A percentile compares a stretch with the other conserved stretches of the same genome.
Conservation (phyloP, 768 basidiomycete species). For the Chalciporus pseudorubinellus region DNA sequence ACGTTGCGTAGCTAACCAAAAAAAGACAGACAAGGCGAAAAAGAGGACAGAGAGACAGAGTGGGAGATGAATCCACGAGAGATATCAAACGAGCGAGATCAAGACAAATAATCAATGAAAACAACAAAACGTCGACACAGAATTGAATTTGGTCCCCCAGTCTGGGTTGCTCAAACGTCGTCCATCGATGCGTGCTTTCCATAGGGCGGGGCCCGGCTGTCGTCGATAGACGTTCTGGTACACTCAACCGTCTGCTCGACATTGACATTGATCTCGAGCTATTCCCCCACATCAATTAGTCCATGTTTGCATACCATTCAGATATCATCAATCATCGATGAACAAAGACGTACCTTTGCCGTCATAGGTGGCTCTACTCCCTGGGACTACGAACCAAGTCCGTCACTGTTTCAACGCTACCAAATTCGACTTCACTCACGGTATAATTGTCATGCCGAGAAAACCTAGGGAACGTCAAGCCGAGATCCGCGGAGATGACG, state of each 20-base stretch:
- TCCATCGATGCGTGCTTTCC: no score
- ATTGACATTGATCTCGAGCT: background rate
- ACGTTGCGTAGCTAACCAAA: no score
- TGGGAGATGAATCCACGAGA: no score
- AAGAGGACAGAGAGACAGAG: no score
- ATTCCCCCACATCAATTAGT: background rate
- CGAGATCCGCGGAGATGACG: conserved; percentile 29
- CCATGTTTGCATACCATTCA: background rate
- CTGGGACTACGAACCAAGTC: conserved; percentile 7
- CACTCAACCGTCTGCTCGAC: background rate
- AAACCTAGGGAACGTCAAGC: conserved; percentile 24
- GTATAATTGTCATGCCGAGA: background rate
- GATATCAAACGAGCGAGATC: no score
- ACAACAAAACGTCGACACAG: no score
- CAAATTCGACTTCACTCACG: conserved; percentile 8
- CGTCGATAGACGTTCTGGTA: background rate
- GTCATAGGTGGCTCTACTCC: conserved; percentile 4
- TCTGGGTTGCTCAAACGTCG: no score
- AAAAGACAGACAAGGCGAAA: no score
- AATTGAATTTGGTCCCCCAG: no score
- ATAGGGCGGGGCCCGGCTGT: no score
- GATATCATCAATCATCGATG: background rate
- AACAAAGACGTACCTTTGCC: conserved; percentile 19
- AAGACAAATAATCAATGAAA: no score
- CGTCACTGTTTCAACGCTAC: background rate